Evolutionary conservation across 208 protist genomes (phyloP), one percentile per base, ranked within the genome.

Genomic region (Kentomonas sorsogonicus): DNA sequence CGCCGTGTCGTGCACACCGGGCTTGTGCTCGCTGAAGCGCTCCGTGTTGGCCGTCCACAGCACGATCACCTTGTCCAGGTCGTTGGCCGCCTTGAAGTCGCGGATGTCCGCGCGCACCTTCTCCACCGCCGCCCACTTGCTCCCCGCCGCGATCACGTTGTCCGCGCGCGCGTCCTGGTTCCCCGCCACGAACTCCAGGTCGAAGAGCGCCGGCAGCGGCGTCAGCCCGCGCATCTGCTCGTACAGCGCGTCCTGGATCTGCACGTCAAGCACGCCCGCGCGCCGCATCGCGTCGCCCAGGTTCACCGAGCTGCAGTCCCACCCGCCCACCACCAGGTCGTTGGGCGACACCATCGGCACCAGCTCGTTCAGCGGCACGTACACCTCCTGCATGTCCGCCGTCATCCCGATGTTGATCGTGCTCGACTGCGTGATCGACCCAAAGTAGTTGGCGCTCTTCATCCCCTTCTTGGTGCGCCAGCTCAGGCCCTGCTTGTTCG

Each of bases 41-140:
- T 99, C 98, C 38, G 98, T 99, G 69, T 98, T 99, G 22, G 98
- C 98, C 31, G 97, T 97, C 98, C 98, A 99, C 11, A 99, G 75
- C 26, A 99, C 88, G 36, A 99, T 83, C 10, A 99, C 90, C 66
- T 96, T 96, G 57, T 99, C 98, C 16, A 99, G 74, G 9, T 72
- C 54, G 69, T 99, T 92, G 7, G 58, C 10, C 25, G 72, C 53
- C 73, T 91, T 95, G 63, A 95, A 93, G 27, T 84, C 43, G 27
- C 94, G 72, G 62, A 99, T 99, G 73, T 99, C 94, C 20, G 60
- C 23, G 50, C 98, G 78, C 46, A 99, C 76, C 58, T 91, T 62
- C 57, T 97, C 94, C 59, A 99, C 51, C 18, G 96, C 83, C 50
- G 98, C 97, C 61, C 82, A 69, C 66, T 98, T 98, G 56, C 76